Evolutionary conservation across 169 alveolate species (phyloP), one percentile per base, ranked within the genome.

Genomic region (Eimeria acervulina): DNA sequence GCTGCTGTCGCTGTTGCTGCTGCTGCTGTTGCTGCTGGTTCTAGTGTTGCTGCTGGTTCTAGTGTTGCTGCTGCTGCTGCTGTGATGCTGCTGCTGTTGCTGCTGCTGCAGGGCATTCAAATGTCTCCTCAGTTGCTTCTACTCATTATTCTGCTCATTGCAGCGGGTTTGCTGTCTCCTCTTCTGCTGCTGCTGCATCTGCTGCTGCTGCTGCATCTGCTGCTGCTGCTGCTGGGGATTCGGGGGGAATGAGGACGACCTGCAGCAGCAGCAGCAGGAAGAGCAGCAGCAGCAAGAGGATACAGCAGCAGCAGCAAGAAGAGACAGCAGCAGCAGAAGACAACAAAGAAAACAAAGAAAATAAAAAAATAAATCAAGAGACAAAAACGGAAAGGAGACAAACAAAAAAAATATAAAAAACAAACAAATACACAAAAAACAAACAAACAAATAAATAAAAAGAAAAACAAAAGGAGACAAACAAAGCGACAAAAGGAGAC

Each of bases 1-100:
- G 12, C 19, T 47, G 5, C 59, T 51, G 59, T 17, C 15, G 2
- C 6, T 51, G 0, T 51, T 51, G 59, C 15, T 51, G 59, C 59
- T 51, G 59, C 59, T 51, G 59, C 2, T 47, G 55, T 47, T 47
- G 55, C 55, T 47, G 55, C 12, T 47, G 47, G 47, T 74, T 42
- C 84, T 74, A 15, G 47, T 74, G 47, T 7, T 40, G 47, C 47
- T 33, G 84, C n/a, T n/a, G n/a, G n/a, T n/a, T n/a, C n/a, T n/a
- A n/a, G n/a, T n/a, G 55, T 47, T 47, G 47, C 84, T 74, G 84
- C 84, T 74, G 51, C 84, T 74, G 47, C 28, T 40, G 47, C 47
- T 33, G 84, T 40, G 47, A 4, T 33, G 84, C 47, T 28, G 84
- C 84, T 28, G 85, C 85, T 28, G 85, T 44, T 28, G 85, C 21